Conservation (phyloP, 1,139 yeast genomes). For the Debaryomyces subglobosus region DNA sequence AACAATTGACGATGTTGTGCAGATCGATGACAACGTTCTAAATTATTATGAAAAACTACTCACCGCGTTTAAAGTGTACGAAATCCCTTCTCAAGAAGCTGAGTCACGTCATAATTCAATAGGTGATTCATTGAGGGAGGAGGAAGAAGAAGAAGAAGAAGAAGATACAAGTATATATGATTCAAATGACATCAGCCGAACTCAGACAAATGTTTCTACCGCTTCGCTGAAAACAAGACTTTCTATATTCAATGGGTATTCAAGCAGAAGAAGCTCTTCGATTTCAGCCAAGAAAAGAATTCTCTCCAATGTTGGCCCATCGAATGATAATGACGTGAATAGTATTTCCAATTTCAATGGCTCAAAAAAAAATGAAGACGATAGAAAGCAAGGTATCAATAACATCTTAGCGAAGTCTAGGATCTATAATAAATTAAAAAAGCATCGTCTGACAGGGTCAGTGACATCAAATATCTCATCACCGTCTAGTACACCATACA, state of each 20-base stretch:
- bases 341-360: not conserved
- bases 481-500: conserved; percentile 20
- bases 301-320: conserved; percentile 27
- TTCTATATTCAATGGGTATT: conserved; percentile 19
- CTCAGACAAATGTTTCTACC: conserved; percentile 24
- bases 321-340: conserved; percentile 8
- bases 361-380: conserved; percentile 22
- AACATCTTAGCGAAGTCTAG: conserved; percentile 40
- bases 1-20: conserved; percentile 11
- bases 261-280: conserved; percentile 16
- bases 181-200: conserved; percentile 21
- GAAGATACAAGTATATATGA: conserved; percentile 17
- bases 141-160: conserved; percentile 33
- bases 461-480: conserved; percentile 29
- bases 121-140: conserved; percentile 9
- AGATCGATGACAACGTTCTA: conserved; percentile 34
- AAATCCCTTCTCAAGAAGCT: conserved; percentile 20
- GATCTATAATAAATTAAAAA: conserved; percentile 42
- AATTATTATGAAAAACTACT: conserved; percentile 40
- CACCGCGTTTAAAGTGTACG: conserved; percentile 41
- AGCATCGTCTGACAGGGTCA: conserved; percentile 40
- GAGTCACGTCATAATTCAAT: not conserved
- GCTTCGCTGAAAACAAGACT: conserved; percentile 22
- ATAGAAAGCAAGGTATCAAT: conserved; percentile 31
- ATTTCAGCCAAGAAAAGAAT: conserved; percentile 25